These are phyloP conservation scores for Kuraishia ogatae DNA, from an alignment of 805 yeast genomes.

Conservation along the genomic window DNA sequence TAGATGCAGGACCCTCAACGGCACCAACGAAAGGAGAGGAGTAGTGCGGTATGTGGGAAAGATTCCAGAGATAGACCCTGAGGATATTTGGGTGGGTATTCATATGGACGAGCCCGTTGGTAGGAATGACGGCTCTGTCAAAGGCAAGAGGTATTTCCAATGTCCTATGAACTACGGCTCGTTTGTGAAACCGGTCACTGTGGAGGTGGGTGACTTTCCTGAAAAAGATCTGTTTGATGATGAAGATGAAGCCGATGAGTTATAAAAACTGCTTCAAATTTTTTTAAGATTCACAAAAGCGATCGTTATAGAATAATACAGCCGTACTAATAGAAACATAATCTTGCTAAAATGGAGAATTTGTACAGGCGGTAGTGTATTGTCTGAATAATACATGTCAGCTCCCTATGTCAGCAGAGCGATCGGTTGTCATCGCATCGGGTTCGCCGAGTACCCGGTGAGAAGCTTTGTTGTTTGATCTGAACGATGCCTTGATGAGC, in stretches of 20 bases:
- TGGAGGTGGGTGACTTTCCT: slow-evolving; percentile 64
- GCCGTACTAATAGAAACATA: too few species aligned
- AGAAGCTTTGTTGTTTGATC: background rate
- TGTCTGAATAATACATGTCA: background rate
- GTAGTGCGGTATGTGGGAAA: slow-evolving; percentile 61
- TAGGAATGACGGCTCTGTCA: slow-evolving; percentile 71
- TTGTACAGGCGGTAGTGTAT: background rate
- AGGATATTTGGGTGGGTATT: slow-evolving; percentile 68
- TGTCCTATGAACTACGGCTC: slow-evolving; percentile 59
- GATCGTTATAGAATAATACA: too few species aligned
- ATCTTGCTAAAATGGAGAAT: background rate
- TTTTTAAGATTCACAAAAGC: too few species aligned
- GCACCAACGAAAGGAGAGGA: slow-evolving; percentile 54
- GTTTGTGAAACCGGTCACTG: slow-evolving; percentile 61
- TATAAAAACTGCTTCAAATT: background rate
- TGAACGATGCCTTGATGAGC: background rate
- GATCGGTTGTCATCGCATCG: background rate
- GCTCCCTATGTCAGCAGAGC: background rate
- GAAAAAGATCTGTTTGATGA: slow-evolving; percentile 34
- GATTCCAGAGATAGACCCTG: slow-evolving; percentile 45
- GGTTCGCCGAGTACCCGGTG: background rate
- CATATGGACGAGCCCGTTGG: slow-evolving; percentile 84
- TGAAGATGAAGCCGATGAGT: slow-evolving; percentile 38
- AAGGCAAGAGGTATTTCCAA: slow-evolving; percentile 50
- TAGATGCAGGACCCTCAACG: slow-evolving; percentile 38